phyloP scores from a whole-genome alignment of 441 rosid genomes.

The Populus hybrid region DNA sequence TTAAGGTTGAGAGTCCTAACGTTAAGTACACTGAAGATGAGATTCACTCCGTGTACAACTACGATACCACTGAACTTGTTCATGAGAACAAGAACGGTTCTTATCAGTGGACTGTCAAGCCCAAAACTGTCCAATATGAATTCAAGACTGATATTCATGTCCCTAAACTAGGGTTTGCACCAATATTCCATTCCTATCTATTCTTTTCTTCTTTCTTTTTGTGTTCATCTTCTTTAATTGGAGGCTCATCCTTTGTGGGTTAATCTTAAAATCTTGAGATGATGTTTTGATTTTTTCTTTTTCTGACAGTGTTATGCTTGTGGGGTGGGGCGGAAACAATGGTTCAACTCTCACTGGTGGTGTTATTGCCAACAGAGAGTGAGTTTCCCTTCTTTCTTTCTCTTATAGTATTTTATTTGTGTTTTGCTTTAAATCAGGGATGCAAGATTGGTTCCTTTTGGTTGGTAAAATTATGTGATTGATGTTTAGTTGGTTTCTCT shows the following conservation, averaged over 20 bases:
- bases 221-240: neutral
- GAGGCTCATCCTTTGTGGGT: conserved; percentile 1
- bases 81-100: conserved; percentile 73
- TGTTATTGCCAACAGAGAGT: conserved; percentile 85
- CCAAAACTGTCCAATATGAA: conserved; percentile 80
- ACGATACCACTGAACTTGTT: conserved; percentile 80
- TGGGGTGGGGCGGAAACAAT: conserved; percentile 98
- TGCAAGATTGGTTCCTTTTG: neutral
- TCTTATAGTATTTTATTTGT: neutral
- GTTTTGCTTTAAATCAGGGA: neutral
- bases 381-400: conserved; percentile 27
- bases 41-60: conserved; percentile 60
- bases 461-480: conserved; percentile 1
- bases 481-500: neutral
- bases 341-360: conserved; percentile 87
- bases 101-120: conserved; percentile 85
- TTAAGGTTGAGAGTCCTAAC: conserved; percentile 82
- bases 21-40: conserved; percentile 63
- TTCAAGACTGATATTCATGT: conserved; percentile 77
- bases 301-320: conserved; percentile 76
- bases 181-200: neutral
- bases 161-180: conserved; percentile 79
- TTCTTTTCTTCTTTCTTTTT: neutral
- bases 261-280: conserved; percentile 2
- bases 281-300: neutral